Evolutionary conservation across 768 basidiomycete species (phyloP).

Genomic region (Auricularia heimuer): DNA sequence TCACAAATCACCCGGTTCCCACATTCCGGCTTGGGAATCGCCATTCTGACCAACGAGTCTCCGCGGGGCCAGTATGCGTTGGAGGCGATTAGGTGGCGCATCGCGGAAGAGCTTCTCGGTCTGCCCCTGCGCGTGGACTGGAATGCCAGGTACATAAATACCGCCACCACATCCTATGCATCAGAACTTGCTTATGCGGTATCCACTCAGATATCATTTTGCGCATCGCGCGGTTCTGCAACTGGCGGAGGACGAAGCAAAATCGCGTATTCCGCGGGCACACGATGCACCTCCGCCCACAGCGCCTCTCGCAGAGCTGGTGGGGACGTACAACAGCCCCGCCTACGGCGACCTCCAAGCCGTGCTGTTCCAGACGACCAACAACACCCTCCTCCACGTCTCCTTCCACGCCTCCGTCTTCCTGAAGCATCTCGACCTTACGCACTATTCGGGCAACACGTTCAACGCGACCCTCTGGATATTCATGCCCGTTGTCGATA

Average conservation of each 20-base stretch:
- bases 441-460: not conserved
- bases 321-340: not conserved
- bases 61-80: not conserved
- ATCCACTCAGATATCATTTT: not conserved
- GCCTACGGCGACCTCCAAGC: not conserved
- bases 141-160: not conserved
- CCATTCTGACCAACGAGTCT: not conserved
- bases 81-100: not conserved
- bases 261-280: not conserved
- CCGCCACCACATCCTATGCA: not conserved
- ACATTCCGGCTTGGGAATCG: not conserved
- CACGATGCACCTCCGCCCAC: not conserved
- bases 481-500: not conserved
- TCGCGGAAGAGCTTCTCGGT: not conserved
- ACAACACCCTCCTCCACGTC: not conserved
- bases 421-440: not conserved
- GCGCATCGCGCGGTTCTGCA: not conserved
- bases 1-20: not conserved
- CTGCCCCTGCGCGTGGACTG: not conserved
- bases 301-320: not conserved
- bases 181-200: not conserved
- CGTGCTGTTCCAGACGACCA: not conserved
- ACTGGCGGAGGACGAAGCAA: not conserved
- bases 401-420: not conserved
- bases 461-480: not conserved